A percentile compares a stretch with the other conserved stretches of the same genome.
These are phyloP conservation scores for Aspergillus carbonarius DNA, from an alignment of 2,329 filamentous ascomycete species.

Conservation along the genomic window DNA sequence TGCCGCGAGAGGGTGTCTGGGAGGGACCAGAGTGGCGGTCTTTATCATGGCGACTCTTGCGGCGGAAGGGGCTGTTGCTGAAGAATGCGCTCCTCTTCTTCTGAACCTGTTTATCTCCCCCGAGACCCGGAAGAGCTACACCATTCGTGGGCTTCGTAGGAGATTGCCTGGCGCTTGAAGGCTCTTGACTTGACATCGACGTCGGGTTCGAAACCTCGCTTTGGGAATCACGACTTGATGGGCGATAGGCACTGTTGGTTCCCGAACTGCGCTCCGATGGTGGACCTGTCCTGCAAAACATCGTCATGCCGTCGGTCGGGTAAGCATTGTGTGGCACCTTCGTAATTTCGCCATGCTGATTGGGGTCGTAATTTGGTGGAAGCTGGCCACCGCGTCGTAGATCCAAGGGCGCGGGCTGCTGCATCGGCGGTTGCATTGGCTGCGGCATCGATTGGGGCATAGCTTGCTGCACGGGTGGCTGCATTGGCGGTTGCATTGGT, in stretches of 20 bases:
- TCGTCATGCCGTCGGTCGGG: conserved; percentile 93
- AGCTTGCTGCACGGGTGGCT: conserved; percentile 12
- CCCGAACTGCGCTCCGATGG: conserved; percentile 68
- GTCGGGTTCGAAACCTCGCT: conserved; percentile 90
- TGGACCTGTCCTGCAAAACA: conserved; percentile 81
- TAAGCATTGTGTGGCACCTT: conserved; percentile 88
- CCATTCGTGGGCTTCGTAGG: conserved; percentile 62
- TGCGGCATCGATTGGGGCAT: conserved; percentile 27
- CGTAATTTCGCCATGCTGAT: conserved; percentile 65
- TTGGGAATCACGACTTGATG: conserved; percentile 80
- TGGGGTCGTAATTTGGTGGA: conserved; percentile 51
- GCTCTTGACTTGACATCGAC: conserved; percentile 83
- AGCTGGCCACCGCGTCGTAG: conserved; percentile 40
- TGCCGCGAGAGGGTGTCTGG: conserved; percentile 50
- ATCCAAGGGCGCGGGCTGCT: conserved; percentile 39
- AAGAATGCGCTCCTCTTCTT: conserved; percentile 84
- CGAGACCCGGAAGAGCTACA: conserved; percentile 44
- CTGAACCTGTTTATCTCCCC: conserved; percentile 65
- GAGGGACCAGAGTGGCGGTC: conserved; percentile 45
- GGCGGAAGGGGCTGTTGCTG: conserved; percentile 86
- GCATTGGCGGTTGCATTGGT: conserved; percentile 46
- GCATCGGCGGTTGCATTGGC: conserved; percentile 10
- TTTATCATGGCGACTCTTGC: conserved; percentile 82
- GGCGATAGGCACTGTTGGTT: conserved; percentile 64
- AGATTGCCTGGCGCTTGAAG: conserved; percentile 69